Conservation (phyloP, 2,329 filamentous ascomycete genomes). For the Zasmidium cellare region DNA sequence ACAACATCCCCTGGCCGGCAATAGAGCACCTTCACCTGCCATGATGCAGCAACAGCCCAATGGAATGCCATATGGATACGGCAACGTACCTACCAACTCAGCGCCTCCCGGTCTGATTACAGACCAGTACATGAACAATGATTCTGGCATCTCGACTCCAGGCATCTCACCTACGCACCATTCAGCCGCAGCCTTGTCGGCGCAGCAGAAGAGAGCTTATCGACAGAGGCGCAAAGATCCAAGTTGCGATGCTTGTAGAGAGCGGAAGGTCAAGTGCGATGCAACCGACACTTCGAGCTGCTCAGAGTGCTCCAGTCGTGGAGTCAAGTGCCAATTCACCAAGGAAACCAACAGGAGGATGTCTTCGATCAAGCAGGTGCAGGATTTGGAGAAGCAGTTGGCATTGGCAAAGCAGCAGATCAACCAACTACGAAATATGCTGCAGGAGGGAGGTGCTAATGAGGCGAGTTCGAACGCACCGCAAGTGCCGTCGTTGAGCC, state of each 20-base stretch:
- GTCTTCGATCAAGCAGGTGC: slow-evolving; percentile 99
- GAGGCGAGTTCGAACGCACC: slow-evolving; percentile 39
- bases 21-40: slow-evolving; percentile 19
- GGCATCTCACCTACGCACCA: slow-evolving; percentile 33
- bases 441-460: slow-evolving; percentile 52
- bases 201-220: slow-evolving; percentile 84
- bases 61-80: slow-evolving; percentile 25
- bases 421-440: slow-evolving; percentile 66
- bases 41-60: slow-evolving; percentile 24
- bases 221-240: slow-evolving; percentile 93
- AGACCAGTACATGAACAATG: slow-evolving; percentile 30
- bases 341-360: slow-evolving; percentile 98
- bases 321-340: slow-evolving; percentile 97
- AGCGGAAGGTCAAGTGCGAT: slow-evolving; percentile 82
- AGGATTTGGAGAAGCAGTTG: slow-evolving; percentile 92
- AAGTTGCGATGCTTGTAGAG: slow-evolving; percentile 94
- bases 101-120: slow-evolving; percentile 24
- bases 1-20: slow-evolving; percentile 11
- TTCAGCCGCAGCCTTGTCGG: slow-evolving; percentile 57
- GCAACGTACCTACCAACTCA: slow-evolving; percentile 14
- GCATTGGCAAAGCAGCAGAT: slow-evolving; percentile 79
- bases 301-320: slow-evolving; percentile 94
- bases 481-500: slow-evolving; percentile 31
- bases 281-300: slow-evolving; percentile 95
- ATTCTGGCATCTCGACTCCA: slow-evolving; percentile 27